Conservation (phyloP, 768 basidiomycete genomes). For the Auricularia cornea region DNA sequence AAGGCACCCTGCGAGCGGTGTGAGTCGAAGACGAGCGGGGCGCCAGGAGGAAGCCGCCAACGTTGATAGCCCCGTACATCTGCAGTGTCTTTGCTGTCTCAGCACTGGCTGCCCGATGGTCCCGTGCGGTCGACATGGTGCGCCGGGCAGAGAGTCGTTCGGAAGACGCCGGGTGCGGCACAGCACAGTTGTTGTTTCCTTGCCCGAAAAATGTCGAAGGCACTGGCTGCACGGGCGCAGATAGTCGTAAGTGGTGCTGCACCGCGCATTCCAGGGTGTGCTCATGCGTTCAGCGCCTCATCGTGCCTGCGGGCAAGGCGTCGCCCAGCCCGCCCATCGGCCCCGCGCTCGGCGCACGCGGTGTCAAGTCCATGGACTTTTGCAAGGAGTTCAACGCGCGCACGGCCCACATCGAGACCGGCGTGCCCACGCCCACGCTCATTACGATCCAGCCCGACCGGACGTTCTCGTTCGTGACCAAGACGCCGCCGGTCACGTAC, state of each 20-base stretch:
- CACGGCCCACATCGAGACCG: constrained; percentile 78
- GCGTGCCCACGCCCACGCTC: constrained; percentile 82
- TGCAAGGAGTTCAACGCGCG: constrained; percentile 99
- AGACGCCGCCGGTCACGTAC: constrained; percentile 83
- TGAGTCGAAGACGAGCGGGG: neutral
- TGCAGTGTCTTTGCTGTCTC: neutral
- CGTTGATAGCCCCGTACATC: neutral
- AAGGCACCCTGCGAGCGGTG: neutral
- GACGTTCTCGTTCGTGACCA: constrained; percentile 86
- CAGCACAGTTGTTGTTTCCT: neutral
- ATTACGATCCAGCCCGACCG: constrained; percentile 94
- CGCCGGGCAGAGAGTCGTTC: neutral
- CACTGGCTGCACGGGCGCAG: constrained; percentile 55
- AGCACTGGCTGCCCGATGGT: neutral
- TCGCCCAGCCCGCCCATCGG: constrained; percentile 94
- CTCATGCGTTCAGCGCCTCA: constrained; percentile 50
- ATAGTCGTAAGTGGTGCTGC: constrained; percentile 52
- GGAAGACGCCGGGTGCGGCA: neutral
- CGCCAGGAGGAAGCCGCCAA: neutral
- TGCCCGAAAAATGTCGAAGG: constrained; percentile 59
- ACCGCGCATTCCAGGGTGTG: constrained; percentile 9
- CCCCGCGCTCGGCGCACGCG: constrained; percentile 93
- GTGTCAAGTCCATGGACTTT: constrained; percentile 99
- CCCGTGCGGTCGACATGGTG: neutral
- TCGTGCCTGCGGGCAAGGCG: constrained; percentile 89